Evolutionary conservation across 345 rosid genomes (phyloP), one percentile per base, ranked within the genome.

Genomic region (Hibiscus trionum): DNA sequence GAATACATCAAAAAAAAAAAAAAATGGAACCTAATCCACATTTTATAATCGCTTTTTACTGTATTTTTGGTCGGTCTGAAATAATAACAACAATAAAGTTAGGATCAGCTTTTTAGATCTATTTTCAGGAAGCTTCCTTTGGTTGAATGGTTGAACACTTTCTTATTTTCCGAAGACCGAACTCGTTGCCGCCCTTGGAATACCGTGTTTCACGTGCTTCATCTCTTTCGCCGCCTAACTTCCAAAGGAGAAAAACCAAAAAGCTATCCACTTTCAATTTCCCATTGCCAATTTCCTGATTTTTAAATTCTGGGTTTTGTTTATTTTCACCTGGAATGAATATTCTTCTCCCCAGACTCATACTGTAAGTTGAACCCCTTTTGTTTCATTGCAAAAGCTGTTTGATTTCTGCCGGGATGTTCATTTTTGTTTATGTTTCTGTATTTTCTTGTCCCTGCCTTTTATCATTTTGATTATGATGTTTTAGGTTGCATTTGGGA

Each of bases 241-340:
- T 14, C 5, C 7, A 26, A 1, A 21, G 24, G 24, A 21, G 1
- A 21, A 21, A 21, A 47, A 4, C 16, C 27, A 26, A 67, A 59
- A 7, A 44, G 24, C n/a, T 27, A 27, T 66, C 42, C 21, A 14
- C 5, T 66, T 19, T 27, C 21, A 16, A 67, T 67, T 16, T 4
- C 58, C 71, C 42, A 49, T 67, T 49, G 24, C 58, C 70, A 5
- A 39, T 10, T 27, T 21, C 4, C 37, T 21, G 35, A 14, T 24
- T 66, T 66, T 12, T 66, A 44, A 66, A 65, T 21, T 49, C 35
- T 46, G 55, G 56, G 35, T 44, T 63, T 24, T 55, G 7, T n/a
- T 55, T 55, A 24, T 26, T 66, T 44, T 29, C 14, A 67, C 26
- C 26, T 49, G 8, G 71, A 67, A 68, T 68, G 71, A 49, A 68